Evolutionary conservation across 129 eudicot species (phyloP).

Genomic region (Artemisia argyi): DNA sequence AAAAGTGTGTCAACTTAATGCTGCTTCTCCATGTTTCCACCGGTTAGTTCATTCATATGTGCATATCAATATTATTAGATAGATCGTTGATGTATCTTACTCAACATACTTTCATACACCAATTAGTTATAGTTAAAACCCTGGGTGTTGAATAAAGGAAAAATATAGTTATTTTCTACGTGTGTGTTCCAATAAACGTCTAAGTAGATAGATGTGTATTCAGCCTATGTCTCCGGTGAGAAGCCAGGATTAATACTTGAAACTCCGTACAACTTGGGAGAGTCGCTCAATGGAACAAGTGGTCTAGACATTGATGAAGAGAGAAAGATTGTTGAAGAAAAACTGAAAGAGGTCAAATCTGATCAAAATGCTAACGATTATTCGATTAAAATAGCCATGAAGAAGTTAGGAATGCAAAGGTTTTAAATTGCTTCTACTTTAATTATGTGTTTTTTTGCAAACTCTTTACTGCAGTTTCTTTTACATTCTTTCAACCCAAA

Average conservation of each 20-base stretch:
- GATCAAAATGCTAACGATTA: constrained; percentile 33
- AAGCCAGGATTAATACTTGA: constrained; percentile 55
- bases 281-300: constrained; percentile 49
- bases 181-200: background rate
- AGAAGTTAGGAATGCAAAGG: constrained; percentile 71
- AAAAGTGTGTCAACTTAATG: constrained; percentile 59
- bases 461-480: background rate
- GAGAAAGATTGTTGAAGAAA: constrained; percentile 44
- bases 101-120: too few species aligned
- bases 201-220: background rate
- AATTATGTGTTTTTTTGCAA: background rate
- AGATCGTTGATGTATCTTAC: too few species aligned
- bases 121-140: background rate
- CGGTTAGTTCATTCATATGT: constrained; percentile 35
- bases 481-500: background rate
- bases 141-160: background rate
- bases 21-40: constrained; percentile 79
- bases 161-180: background rate
- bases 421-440: constrained; percentile 2
- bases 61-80: background rate
- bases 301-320: constrained; percentile 58
- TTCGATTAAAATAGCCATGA: constrained; percentile 42
- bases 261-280: constrained; percentile 51
- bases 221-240: constrained; percentile 83
- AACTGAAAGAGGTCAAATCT: constrained; percentile 31